Conservation (phyloP, 2,329 filamentous ascomycete genomes). For the Curvularia spicifera region DNA sequence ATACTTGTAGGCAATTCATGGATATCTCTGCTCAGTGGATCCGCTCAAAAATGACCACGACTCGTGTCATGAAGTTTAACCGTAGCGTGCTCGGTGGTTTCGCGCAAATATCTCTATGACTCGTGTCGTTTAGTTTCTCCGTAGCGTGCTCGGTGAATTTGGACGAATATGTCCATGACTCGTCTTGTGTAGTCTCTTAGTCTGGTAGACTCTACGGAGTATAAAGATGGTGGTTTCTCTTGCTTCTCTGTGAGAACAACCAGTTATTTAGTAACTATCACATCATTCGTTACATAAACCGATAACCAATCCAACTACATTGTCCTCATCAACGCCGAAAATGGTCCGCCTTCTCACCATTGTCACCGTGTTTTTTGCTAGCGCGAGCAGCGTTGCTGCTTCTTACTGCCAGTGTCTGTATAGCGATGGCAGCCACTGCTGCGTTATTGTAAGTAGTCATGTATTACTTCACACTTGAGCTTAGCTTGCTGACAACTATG, state of each 20-base stretch:
- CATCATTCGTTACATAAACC: neutral
- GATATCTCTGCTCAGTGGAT: neutral
- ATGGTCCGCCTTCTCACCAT: constrained; percentile 8
- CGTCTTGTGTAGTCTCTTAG: neutral
- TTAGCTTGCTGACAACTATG: neutral
- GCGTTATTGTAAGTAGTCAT: constrained; percentile 13
- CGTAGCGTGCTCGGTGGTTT: no score
- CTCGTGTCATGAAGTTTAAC: no score
- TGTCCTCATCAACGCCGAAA: neutral
- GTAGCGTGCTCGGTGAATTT: neutral
- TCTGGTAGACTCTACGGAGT: neutral
- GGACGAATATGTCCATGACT: neutral
- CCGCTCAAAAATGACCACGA: no score
- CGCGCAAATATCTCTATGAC: no score
- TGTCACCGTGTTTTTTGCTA: constrained; percentile 2
- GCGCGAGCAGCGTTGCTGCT: constrained; percentile 11
- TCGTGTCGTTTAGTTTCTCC: neutral
- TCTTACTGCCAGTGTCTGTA: constrained; percentile 12
- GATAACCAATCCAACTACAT: neutral
- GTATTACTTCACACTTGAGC: constrained; percentile 2
- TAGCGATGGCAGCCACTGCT: constrained; percentile 7
- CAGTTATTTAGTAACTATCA: neutral
- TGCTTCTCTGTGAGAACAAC: neutral
- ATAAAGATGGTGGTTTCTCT: neutral
- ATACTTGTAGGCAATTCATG: neutral